A percentile compares a stretch with the other conserved stretches of the same genome.
phyloP scores from a whole-genome alignment of 106 monocot species.

The Phalaenopsis aphrodite region DNA sequence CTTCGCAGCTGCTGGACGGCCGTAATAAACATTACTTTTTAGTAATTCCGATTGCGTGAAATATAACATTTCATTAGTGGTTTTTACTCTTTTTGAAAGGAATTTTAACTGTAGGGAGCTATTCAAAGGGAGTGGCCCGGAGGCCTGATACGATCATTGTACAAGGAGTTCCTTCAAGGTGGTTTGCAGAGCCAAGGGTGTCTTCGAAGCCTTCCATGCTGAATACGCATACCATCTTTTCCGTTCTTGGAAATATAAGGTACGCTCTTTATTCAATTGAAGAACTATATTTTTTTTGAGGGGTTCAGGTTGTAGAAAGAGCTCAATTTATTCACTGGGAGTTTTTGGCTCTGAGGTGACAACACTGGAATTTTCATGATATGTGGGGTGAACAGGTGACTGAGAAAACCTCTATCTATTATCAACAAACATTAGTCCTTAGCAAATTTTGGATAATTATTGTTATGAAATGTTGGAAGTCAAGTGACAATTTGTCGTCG shows the following conservation, averaged over 20 bases:
- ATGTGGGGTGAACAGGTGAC: too few species aligned
- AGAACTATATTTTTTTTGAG: not conserved
- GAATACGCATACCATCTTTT: slow-evolving; percentile 85
- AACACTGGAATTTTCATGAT: too few species aligned
- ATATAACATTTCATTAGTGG: not conserved
- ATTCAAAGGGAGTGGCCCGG: slow-evolving; percentile 21
- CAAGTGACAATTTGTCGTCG: too few species aligned
- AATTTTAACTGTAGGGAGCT: slow-evolving; percentile 22
- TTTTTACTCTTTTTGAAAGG: not conserved
- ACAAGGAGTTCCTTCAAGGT: slow-evolving; percentile 72
- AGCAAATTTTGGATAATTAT: too few species aligned
- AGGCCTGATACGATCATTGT: slow-evolving; percentile 70
- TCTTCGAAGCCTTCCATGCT: slow-evolving; percentile 89
- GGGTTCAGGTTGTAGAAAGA: not conserved
- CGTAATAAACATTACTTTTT: slow-evolving; percentile 17
- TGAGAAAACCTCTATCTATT: too few species aligned
- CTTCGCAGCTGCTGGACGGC: slow-evolving; percentile 28
- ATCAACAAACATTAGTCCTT: too few species aligned
- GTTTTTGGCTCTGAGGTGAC: not conserved
- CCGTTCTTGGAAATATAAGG: slow-evolving; percentile 77
- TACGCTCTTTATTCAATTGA: slow-evolving; percentile 10
- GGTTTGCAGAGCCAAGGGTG: slow-evolving; percentile 92
- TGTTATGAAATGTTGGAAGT: too few species aligned
- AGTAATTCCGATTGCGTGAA: not conserved
- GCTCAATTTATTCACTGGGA: not conserved